Base-by-base conservation (phyloP, 73 alveolate genomes). In the Paramecium sonneborni region DNA sequence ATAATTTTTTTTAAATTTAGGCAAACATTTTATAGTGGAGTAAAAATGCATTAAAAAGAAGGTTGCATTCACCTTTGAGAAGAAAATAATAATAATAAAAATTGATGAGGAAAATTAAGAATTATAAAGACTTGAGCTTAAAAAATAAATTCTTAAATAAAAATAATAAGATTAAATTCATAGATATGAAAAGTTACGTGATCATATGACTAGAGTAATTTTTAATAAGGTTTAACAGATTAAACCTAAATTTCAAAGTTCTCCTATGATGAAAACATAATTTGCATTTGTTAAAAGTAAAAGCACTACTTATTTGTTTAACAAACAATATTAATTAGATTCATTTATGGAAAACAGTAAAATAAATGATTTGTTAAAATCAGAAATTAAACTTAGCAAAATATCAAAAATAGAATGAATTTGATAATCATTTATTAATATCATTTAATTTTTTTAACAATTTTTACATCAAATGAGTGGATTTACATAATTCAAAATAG, bases 121-220 rank as follows among this genome's bases (percentile, higher is more conserved):
- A 39, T 12, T 76, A 21, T 18, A 37, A 21, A 34, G 88, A 76
- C 12, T 76, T 6, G 90, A 79, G 14, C 69, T 30, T 18, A 79
- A 14, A 11, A 39, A 79, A 62, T 23, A 79, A 46, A 79, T 79
- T 18, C 44, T 24, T 1, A 24, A 18, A 8, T 44, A 79, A 24
- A 79, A 79, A 79, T 79, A 79, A 34, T 79, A 79, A 44, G 76
- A 79, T 9, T 21, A 79, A 43, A 79, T 79, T 5, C 52, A 39
- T 10, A 38, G 18, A 79, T 43, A 79, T 44, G 23, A 43, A 62
- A 79, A 79, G 24, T 44, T 79, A 10, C 0, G 32, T 0, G 35
- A 79, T 79, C 90, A 79, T 20, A 79, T 79, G 76, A 79, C 90
- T 21, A 79, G 48, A 44, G 90, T 79, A 79, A 79, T 32, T 3